A percentile compares a stretch with the other conserved stretches of the same genome.
These are phyloP conservation scores for Asterochloris erici DNA, from an alignment of 139 green algal species.

Conservation along the genomic window DNA sequence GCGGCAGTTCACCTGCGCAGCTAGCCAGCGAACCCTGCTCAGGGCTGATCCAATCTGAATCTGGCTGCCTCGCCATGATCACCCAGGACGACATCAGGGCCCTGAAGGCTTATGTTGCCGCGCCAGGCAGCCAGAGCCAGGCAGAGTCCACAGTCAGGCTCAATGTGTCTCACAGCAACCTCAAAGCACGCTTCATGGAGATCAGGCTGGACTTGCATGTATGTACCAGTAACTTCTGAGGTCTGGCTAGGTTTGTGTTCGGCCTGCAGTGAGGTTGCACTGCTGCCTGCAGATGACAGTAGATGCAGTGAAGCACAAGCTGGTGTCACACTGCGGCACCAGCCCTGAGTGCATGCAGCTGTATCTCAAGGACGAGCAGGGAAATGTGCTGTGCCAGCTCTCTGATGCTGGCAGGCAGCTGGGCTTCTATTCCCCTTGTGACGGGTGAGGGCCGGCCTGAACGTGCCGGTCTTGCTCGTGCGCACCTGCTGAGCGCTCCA, in stretches of 20 bases:
- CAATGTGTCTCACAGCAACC: slow-evolving; percentile 87
- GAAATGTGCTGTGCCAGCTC: slow-evolving; percentile 46
- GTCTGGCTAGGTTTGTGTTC: background rate
- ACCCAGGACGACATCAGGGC: slow-evolving; percentile 33
- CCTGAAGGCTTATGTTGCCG: slow-evolving; percentile 61
- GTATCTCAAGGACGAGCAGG: slow-evolving; percentile 74
- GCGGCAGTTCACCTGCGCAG: no score
- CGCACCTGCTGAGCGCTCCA: no score
- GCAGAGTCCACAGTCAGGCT: slow-evolving; percentile 84
- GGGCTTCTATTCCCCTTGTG: slow-evolving; percentile 92
- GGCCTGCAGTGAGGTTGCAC: background rate
- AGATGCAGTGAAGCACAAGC: slow-evolving; percentile 81
- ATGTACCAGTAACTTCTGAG: background rate
- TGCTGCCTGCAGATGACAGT: slow-evolving; percentile 68
- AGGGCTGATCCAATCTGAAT: background rate
- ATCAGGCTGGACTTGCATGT: slow-evolving; percentile 90
- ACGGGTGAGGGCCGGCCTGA: slow-evolving; percentile 46
- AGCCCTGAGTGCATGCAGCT: slow-evolving; percentile 72
- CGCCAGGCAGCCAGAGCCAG: slow-evolving; percentile 46
- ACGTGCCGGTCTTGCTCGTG: background rate
- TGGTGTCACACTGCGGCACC: slow-evolving; percentile 87
- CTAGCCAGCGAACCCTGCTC: no score
- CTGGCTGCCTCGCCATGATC: slow-evolving; percentile 1
- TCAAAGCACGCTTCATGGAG: slow-evolving; percentile 90
- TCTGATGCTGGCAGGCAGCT: slow-evolving; percentile 70